phyloP scores from a whole-genome alignment of 139 green algal species.

The Chlorokybus atmophyticus region DNA sequence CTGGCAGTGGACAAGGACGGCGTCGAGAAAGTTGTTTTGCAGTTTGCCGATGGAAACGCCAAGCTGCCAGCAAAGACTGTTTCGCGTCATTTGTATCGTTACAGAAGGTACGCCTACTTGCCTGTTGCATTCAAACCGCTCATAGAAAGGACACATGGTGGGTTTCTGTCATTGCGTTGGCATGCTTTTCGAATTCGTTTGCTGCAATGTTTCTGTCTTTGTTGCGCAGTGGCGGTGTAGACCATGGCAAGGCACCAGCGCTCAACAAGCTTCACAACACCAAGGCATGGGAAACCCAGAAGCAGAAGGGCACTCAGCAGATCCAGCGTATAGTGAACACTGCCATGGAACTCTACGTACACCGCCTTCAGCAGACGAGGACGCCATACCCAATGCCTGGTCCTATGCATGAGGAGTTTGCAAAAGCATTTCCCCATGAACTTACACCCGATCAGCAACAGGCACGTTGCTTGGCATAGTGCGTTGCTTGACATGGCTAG shows the following conservation, averaged over 20 bases:
- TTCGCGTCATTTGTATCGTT: constrained; percentile 20
- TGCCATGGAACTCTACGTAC: constrained; percentile 29
- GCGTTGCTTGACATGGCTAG: too few species aligned
- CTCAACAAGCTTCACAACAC: constrained; percentile 27
- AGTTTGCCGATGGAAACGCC: constrained; percentile 26
- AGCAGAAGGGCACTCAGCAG: constrained; percentile 12
- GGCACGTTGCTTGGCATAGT: background rate
- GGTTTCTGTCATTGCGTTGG: too few species aligned
- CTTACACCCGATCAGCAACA: constrained; percentile 18
- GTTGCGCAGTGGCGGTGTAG: background rate
- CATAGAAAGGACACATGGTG: too few species aligned
- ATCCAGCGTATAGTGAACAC: constrained; percentile 22
- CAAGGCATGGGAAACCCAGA: constrained; percentile 12
- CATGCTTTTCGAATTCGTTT: background rate
- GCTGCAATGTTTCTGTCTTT: background rate
- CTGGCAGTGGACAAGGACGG: constrained; percentile 6
- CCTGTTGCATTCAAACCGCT: too few species aligned
- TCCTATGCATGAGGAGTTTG: constrained; percentile 12
- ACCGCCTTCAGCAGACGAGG: constrained; percentile 12
- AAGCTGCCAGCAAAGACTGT: constrained; percentile 24
- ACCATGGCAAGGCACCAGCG: background rate
- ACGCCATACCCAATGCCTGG: constrained; percentile 9
- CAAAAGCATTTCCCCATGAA: constrained; percentile 8
- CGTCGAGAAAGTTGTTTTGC: constrained; percentile 9
- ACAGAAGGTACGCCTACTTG: constrained; percentile 7